Evolutionary conservation across 345 rosid genomes (phyloP).

Genomic region (Leavenworthia alabamica): DNA sequence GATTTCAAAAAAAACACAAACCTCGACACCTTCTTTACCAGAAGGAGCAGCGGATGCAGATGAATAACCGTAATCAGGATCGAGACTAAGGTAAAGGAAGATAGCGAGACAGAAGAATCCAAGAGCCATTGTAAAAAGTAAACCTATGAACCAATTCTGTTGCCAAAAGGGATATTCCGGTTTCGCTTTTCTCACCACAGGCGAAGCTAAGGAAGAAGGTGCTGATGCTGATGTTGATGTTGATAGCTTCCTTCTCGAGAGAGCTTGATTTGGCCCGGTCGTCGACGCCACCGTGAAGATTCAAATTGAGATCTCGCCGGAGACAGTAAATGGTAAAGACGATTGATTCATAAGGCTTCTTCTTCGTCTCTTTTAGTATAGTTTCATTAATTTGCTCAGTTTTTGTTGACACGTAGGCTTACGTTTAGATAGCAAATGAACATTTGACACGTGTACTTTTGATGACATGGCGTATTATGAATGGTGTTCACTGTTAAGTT

Average conservation of each 20-base stretch:
- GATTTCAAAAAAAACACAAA: slow-evolving; percentile 3
- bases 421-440: slow-evolving; percentile 1
- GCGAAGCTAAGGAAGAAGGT: slow-evolving; percentile 25
- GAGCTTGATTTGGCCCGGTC: slow-evolving; percentile 48
- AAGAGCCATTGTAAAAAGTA: slow-evolving; percentile 63
- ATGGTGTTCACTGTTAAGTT: background rate
- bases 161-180: slow-evolving; percentile 62
- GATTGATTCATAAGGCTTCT: background rate
- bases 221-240: slow-evolving; percentile 32
- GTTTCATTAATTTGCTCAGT: background rate
- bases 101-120: slow-evolving; percentile 61
- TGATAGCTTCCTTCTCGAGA: slow-evolving; percentile 46
- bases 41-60: slow-evolving; percentile 58
- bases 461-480: slow-evolving; percentile 18
- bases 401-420: slow-evolving; percentile 12
- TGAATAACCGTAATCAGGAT: slow-evolving; percentile 44
- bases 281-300: slow-evolving; percentile 85
- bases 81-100: slow-evolving; percentile 62
- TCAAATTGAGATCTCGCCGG: slow-evolving; percentile 24
- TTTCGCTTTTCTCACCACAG: slow-evolving; percentile 13
- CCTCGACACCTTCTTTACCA: slow-evolving; percentile 69
- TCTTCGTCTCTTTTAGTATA: background rate
- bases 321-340: background rate
- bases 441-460: background rate
- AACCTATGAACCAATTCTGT: slow-evolving; percentile 70